Conservation (phyloP, 1,139 yeast genomes). For the Kazachstania sp. region DNA sequence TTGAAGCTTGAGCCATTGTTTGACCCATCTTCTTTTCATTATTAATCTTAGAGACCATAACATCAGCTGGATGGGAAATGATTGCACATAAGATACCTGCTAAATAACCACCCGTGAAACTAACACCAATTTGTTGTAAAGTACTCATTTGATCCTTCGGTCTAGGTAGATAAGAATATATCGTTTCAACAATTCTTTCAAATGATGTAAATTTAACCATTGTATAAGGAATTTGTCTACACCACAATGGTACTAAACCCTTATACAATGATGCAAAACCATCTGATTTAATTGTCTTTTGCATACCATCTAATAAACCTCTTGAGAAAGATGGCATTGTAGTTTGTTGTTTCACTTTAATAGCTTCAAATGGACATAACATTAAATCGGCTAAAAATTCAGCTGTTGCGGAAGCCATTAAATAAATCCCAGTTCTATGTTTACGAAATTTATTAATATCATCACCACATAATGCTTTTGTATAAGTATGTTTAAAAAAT, state of each 20-base stretch:
- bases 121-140: conserved; percentile 81
- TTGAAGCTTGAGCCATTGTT: conserved; percentile 54
- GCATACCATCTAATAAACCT: conserved; percentile 58
- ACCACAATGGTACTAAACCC: conserved; percentile 87
- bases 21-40: conserved; percentile 64
- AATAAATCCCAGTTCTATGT: conserved; percentile 64
- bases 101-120: conserved; percentile 88
- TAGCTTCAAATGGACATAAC: conserved; percentile 88
- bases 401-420: conserved; percentile 85
- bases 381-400: conserved; percentile 85
- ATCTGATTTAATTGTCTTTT: conserved; percentile 54
- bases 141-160: conserved; percentile 47
- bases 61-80: conserved; percentile 96
- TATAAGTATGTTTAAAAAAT: conserved; percentile 70
- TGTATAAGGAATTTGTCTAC: conserved; percentile 91
- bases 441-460: conserved; percentile 57
- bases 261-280: conserved; percentile 71
- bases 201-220: conserved; percentile 93
- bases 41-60: conserved; percentile 88
- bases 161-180: conserved; percentile 49
- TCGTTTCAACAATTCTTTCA: conserved; percentile 74
- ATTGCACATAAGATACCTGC: conserved; percentile 95
- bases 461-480: conserved; percentile 40
- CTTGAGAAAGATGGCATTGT: conserved; percentile 74
- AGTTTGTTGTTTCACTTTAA: conserved; percentile 88